Percentiles rank a stretch among this genome's conserved stretches.
phyloP scores from a whole-genome alignment of 1,284 basidiomycete species.

The Sporisorium graminicola region DNA sequence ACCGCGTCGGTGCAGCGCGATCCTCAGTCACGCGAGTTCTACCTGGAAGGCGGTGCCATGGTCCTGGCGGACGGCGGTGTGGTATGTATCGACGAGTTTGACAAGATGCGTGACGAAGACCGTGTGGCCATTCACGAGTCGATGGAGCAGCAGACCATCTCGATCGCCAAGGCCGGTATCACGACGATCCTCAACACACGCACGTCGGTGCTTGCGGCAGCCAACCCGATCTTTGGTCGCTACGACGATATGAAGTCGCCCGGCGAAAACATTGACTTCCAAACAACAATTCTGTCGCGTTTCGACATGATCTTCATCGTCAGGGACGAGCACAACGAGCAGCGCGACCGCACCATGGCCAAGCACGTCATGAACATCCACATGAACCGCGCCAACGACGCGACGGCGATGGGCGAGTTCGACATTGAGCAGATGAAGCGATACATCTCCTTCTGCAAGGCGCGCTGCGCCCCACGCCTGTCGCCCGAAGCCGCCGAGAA shows the following conservation, averaged over 20 bases:
- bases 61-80: slow-evolving; percentile 98
- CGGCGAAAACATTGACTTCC: slow-evolving; percentile 98
- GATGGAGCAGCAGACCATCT: slow-evolving; percentile 99
- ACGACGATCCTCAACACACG: slow-evolving; percentile 97
- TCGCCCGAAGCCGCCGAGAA: slow-evolving; percentile 95
- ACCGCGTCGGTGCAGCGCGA: slow-evolving; percentile 98
- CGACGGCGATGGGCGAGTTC: slow-evolving; percentile 82
- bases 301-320: slow-evolving; percentile 99
- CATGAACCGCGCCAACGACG: slow-evolving; percentile 84
- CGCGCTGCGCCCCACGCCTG: slow-evolving; percentile 93
- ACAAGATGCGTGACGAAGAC: slow-evolving; percentile 99
- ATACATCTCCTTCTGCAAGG: slow-evolving; percentile 95
- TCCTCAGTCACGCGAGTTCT: slow-evolving; percentile 92
- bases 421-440: slow-evolving; percentile 98
- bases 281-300: slow-evolving; percentile 96
- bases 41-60: slow-evolving; percentile 99
- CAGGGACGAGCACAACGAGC: slow-evolving; percentile 97
- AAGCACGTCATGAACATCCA: slow-evolving; percentile 99
- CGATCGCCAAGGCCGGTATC: slow-evolving; percentile 98
- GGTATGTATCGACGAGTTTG: slow-evolving; percentile 99
- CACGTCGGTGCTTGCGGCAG: slow-evolving; percentile 95
- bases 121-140: slow-evolving; percentile 99
- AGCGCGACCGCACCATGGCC: slow-evolving; percentile 91
- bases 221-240: slow-evolving; percentile 97
- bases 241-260: slow-evolving; percentile 98